phyloP scores from a whole-genome alignment of 208 protist genomes.

The Tritrichomonas foetus region DNA sequence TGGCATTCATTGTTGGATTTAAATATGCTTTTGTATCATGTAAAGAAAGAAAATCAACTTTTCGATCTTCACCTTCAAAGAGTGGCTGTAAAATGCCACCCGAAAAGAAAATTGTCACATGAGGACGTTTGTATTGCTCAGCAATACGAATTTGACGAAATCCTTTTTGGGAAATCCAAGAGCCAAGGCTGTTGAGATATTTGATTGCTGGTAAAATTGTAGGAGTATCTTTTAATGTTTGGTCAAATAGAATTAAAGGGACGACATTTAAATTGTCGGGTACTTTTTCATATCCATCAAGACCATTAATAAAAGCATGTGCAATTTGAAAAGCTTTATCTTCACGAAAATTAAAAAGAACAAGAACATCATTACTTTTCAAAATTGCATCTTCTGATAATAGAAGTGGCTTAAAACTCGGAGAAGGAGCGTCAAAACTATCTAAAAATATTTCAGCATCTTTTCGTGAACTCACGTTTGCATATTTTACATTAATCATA shows the following conservation, averaged over 20 bases:
- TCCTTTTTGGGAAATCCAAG: slow-evolving; percentile 2
- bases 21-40: background rate
- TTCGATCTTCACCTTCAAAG: background rate
- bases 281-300: background rate
- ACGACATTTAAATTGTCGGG: background rate
- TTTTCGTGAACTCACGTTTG: background rate
- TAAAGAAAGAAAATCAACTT: background rate
- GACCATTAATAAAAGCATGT: background rate
- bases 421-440: background rate
- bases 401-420: background rate
- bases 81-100: background rate
- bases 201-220: background rate
- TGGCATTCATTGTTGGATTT: background rate
- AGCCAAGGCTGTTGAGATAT: background rate
- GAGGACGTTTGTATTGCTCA: background rate
- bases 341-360: slow-evolving; percentile 2
- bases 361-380: background rate
- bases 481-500: background rate
- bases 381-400: background rate
- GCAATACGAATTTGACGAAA: background rate
- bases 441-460: background rate
- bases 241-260: background rate
- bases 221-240: background rate
- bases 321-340: slow-evolving; percentile 9
- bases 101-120: background rate